phyloP scores from a whole-genome alignment of 2,329 filamentous ascomycete species.

The Trichoderma sp. region DNA sequence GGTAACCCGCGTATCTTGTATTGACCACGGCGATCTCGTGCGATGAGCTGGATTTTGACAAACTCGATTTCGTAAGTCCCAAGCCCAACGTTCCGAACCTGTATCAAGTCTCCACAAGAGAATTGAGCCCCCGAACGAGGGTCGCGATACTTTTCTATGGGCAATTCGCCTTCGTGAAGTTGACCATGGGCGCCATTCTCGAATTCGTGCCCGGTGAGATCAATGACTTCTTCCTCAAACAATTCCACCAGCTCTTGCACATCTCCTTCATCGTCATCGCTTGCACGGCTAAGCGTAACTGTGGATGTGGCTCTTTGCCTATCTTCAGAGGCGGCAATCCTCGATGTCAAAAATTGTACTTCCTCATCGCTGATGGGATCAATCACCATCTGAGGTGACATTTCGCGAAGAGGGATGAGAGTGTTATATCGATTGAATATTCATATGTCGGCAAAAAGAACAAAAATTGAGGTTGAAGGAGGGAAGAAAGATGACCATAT shows the following conservation, averaged over 20 bases:
- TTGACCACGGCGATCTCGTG: conserved; percentile 28
- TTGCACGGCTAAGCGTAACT: conserved; percentile 26
- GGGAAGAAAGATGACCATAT: background rate
- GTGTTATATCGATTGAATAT: background rate
- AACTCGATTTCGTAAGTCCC: conserved; percentile 33
- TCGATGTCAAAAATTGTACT: conserved; percentile 10
- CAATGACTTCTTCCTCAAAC: conserved; percentile 32
- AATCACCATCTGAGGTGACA: background rate
- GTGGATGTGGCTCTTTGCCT: conserved; percentile 21
- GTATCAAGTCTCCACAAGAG: conserved; percentile 31
- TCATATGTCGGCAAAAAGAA: background rate
- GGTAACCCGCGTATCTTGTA: conserved; percentile 40
- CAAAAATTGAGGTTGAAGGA: background rate
- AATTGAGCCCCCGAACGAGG: conserved; percentile 1
- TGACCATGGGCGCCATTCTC: conserved; percentile 16
- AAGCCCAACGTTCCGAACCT: conserved; percentile 27
- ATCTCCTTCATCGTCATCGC: background rate
- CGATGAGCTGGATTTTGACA: conserved; percentile 44
- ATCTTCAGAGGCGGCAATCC: background rate
- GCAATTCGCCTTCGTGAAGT: conserved; percentile 27
- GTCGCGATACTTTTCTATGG: conserved; percentile 23
- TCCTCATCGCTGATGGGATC: background rate
- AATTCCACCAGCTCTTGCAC: background rate
- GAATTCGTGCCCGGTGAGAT: conserved; percentile 33
- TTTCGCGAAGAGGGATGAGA: background rate